Evolutionary conservation across 257 asterid genomes (phyloP), one percentile per base, ranked within the genome.

Genomic region (Ilex aquifolium): DNA sequence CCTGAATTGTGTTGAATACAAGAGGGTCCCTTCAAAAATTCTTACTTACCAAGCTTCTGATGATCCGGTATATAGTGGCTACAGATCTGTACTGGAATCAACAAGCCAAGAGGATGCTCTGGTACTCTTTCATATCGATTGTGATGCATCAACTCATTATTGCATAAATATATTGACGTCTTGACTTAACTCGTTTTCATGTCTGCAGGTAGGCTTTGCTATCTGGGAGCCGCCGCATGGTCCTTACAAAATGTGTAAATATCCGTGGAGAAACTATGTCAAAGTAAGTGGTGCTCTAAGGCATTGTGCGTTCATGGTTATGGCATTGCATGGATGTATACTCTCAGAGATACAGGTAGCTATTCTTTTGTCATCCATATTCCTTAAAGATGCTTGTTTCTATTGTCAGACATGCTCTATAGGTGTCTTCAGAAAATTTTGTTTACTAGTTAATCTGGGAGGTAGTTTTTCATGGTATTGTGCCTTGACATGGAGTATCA

Each of bases 241-340:
- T 55, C 87, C 80, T 64, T 88, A 79, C 70, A 86, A 73, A 65
- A 80, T 44, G 65, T 72, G 80, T 59, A 68, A 60, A 5, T 79
- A 80, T 62, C 92, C 92, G 0, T 84, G 95, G 95, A 79, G 16
- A 59, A 72, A 70, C 61, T 86, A 78, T 69, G 86, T 88, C 32
- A 80, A 79, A 74, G 75, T 78, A 16, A 83, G 96, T 31, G 79
- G 72, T 56, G 84, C 95, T 27, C 73, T 84, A 46, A 82, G 95
- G 80, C 89, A 83, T 65, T 88, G 96, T 42, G 81, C 96, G 16
- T 86, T 83, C 67, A 79, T 73, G 66, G 92, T 88, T 53, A 88
- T 88, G 96, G 95, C 96, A 36, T 79, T 88, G 62, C 95, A 88
- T 65, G 96, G 95, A 36, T 83, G 92, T 81, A 72, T 86, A 60